Conservation (phyloP, 129 eudicot genomes). For the Lonicera japonica region DNA sequence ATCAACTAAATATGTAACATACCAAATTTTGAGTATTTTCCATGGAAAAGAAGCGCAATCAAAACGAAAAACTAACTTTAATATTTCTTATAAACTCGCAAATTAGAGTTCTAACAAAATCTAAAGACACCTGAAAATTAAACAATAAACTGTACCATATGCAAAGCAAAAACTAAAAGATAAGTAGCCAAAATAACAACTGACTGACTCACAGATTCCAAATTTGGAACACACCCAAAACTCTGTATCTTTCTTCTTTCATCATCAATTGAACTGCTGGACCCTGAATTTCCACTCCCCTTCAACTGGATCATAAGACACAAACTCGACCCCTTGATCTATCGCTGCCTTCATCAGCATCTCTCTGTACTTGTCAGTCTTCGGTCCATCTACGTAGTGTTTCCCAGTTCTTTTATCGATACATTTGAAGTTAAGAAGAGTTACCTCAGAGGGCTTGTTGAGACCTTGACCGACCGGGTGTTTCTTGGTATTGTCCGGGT, state of each 20-base stretch:
- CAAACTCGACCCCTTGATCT: constrained; percentile 69
- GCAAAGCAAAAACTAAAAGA: neutral
- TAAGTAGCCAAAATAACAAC: neutral
- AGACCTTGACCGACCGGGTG: constrained; percentile 68
- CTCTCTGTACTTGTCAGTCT: constrained; percentile 35
- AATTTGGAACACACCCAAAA: neutral
- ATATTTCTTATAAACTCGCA: too few relatives aligned
- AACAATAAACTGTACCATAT: neutral
- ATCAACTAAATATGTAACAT: too few relatives aligned
- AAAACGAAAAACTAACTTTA: too few relatives aligned
- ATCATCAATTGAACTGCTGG: constrained; percentile 27
- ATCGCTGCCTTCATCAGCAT: constrained; percentile 41
- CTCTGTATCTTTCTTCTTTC: too few relatives aligned
- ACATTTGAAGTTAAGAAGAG: constrained; percentile 67
- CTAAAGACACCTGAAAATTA: neutral
- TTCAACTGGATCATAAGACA: constrained; percentile 60
- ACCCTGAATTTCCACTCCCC: constrained; percentile 84
- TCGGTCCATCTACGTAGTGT: constrained; percentile 35
- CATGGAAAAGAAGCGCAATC: too few relatives aligned
- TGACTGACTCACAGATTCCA: neutral
- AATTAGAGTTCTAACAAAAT: too few relatives aligned
- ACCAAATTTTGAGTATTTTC: too few relatives aligned
- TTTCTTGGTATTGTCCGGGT: constrained; percentile 49
- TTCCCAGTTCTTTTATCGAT: constrained; percentile 44
- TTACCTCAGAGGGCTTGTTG: constrained; percentile 70